Conservation (phyloP, 176 grass and related monocot species). For the Aegilops longissima region DNA sequence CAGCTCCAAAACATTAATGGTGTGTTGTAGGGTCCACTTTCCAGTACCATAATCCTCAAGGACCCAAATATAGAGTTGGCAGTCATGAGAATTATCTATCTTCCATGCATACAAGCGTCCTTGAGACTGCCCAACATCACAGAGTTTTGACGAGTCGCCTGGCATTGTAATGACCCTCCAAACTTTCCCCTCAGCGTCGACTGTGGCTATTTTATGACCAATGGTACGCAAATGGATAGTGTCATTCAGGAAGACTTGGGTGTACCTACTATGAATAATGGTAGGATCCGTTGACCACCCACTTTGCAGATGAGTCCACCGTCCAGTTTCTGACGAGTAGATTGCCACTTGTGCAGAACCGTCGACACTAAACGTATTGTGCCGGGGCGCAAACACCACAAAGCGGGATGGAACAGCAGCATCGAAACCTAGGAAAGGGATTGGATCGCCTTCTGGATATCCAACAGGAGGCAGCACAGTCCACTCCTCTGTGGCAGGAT, state of each 20-base stretch:
- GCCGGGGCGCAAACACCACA: not conserved
- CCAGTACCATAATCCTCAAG: conserved; percentile 2
- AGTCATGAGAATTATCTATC: not conserved
- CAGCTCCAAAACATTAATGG: not conserved
- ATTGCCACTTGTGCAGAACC: not conserved
- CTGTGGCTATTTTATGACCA: not conserved
- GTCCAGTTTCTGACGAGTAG: conserved; percentile 5
- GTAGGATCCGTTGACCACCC: not conserved
- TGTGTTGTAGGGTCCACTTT: not conserved
- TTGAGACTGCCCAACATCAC: not conserved
- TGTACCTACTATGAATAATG: not conserved
- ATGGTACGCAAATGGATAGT: not conserved
- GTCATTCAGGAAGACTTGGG: not conserved
- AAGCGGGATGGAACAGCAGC: not conserved
- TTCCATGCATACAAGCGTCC: not conserved
- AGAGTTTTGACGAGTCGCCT: too few relatives aligned
- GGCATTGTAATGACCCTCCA: not conserved
- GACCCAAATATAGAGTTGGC: not conserved
- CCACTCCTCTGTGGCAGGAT: not conserved
- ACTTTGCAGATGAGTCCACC: not conserved
- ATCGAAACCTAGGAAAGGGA: not conserved
- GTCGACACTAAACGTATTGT: not conserved
- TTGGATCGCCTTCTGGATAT: not conserved
- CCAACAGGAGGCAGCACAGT: not conserved
- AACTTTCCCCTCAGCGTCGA: not conserved